Conservation (phyloP, 192 early-diverging fungal genomes). For the Rhizoclosmatium sp. region DNA sequence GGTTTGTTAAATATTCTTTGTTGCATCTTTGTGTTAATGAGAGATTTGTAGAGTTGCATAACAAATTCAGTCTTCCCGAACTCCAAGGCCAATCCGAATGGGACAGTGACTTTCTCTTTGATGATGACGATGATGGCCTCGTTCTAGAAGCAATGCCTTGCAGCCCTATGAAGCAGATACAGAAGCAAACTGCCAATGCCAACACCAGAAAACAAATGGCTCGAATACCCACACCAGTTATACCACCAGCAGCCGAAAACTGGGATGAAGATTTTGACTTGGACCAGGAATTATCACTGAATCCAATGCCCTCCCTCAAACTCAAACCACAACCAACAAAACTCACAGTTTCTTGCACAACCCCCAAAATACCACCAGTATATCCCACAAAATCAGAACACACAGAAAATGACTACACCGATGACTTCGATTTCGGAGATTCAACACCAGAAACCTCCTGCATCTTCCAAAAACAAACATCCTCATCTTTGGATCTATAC, state of each 20-base stretch:
- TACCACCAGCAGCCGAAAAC: constrained; percentile 1
- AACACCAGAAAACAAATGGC: background rate
- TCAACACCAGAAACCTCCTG: background rate
- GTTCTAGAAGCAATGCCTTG: background rate
- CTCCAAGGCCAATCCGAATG: background rate
- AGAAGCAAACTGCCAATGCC: background rate
- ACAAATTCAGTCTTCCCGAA: constrained; percentile 20
- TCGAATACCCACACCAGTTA: background rate
- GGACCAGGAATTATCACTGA: background rate
- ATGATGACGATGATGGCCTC: constrained; percentile 3
- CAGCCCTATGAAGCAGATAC: background rate
- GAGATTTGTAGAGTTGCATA: no score
- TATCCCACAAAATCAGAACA: background rate
- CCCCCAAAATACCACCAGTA: background rate
- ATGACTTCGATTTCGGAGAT: constrained; percentile 23
- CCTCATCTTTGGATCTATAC: background rate
- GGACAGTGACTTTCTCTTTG: constrained; percentile 17
- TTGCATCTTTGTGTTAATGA: no score
- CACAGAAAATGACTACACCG: constrained; percentile 6
- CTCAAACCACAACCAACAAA: background rate
- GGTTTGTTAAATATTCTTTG: background rate
- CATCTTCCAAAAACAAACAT: background rate
- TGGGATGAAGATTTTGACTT: constrained; percentile 42
- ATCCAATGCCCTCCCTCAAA: background rate
- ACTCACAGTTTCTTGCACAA: background rate